Conservation (phyloP, 2,329 filamentous ascomycete species). For the Aspergillus sp. region DNA sequence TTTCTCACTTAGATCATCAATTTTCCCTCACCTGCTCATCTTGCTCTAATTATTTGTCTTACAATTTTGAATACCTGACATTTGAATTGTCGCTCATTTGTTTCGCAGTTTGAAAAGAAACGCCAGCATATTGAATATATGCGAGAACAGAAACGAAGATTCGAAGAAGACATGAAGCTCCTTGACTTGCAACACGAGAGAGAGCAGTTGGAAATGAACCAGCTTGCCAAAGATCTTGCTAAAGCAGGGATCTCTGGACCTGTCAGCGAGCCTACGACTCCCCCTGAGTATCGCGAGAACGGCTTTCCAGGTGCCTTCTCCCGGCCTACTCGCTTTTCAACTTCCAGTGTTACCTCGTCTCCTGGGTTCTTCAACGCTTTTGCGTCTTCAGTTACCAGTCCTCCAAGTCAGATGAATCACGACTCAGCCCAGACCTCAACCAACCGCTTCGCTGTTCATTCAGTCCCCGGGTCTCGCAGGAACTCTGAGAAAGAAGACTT, state of each 20-base stretch:
- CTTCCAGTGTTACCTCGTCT: conserved; percentile 80
- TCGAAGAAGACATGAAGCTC: conserved; percentile 89
- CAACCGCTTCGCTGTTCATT: conserved; percentile 74
- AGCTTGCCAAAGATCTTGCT: conserved; percentile 77
- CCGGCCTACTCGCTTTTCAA: conserved; percentile 83
- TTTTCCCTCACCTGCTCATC: conserved; percentile 7
- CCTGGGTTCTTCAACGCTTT: conserved; percentile 73
- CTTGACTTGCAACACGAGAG: conserved; percentile 81
- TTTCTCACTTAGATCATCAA: neutral
- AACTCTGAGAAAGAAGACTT: conserved; percentile 91
- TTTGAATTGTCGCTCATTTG: conserved; percentile 37
- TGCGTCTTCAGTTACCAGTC: conserved; percentile 75
- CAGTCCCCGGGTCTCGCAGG: conserved; percentile 79
- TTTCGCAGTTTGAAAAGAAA: conserved; percentile 81
- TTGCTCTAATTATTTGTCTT: neutral
- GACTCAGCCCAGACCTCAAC: conserved; percentile 52
- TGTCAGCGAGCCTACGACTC: conserved; percentile 93
- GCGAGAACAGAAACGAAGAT: conserved; percentile 81
- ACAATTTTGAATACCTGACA: neutral
- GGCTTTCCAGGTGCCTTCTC: conserved; percentile 79
- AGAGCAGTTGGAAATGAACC: conserved; percentile 79
- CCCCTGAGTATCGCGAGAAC: conserved; percentile 84
- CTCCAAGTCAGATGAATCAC: conserved; percentile 63
- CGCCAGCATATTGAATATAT: conserved; percentile 89
- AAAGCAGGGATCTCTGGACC: conserved; percentile 63